Evolutionary conservation across 768 basidiomycete species (phyloP).

Genomic region (Lentinula raphanica): DNA sequence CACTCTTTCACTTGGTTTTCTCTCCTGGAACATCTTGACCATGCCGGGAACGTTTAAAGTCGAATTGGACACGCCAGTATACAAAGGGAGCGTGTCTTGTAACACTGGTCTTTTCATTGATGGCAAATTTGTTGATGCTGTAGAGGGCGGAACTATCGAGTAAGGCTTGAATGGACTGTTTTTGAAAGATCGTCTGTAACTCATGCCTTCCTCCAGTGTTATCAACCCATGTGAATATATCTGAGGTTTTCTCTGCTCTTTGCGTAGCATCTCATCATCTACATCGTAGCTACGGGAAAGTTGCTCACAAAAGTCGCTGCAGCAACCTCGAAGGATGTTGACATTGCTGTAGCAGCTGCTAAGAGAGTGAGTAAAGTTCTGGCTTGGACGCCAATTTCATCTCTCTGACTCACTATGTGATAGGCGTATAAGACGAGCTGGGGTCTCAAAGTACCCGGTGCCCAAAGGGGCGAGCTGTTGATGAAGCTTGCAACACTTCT

Average conservation of each 20-base stretch:
- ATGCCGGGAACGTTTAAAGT: conserved; percentile 6
- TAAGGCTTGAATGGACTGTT: conserved; percentile 32
- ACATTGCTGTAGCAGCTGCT: conserved; percentile 56
- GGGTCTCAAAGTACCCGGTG: conserved; percentile 42
- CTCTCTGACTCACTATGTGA: background rate
- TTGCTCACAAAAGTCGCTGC: conserved; percentile 45
- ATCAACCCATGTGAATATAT: conserved; percentile 38
- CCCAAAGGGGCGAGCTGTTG: conserved; percentile 34
- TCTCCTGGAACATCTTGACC: background rate
- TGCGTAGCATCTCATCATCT: background rate
- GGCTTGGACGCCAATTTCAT: background rate
- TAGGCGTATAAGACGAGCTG: conserved; percentile 36
- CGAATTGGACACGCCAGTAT: conserved; percentile 35
- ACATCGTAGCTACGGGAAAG: conserved; percentile 51
- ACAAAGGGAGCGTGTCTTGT: conserved; percentile 40
- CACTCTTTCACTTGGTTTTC: background rate
- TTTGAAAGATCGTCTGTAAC: background rate
- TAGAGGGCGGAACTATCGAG: conserved; percentile 61
- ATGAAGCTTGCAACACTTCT: conserved; percentile 48
- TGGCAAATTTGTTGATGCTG: conserved; percentile 59
- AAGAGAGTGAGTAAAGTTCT: conserved; percentile 30
- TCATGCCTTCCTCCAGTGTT: conserved; percentile 24
- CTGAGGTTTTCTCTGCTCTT: background rate
- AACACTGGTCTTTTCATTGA: conserved; percentile 66
- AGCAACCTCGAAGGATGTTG: conserved; percentile 57